phyloP scores from a whole-genome alignment of 2,329 filamentous ascomycete species.

The Didymosphaeria variabile region DNA sequence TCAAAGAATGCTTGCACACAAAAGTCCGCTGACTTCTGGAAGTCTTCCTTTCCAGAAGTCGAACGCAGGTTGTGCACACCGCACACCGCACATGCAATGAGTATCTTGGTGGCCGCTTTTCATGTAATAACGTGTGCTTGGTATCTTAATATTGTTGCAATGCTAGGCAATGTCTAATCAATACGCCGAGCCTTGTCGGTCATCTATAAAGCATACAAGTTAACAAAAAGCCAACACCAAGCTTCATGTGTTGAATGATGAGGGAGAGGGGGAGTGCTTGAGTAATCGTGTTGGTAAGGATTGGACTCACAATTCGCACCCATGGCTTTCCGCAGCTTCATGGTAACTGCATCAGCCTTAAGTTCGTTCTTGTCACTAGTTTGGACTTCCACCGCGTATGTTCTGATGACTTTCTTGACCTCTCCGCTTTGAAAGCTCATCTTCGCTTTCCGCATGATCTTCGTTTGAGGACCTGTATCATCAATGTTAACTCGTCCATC shows the following conservation, averaged over 20 bases:
- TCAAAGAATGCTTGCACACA: neutral
- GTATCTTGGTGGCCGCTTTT: neutral
- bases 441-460: constrained; percentile 75
- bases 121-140: neutral
- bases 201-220: constrained; percentile 15
- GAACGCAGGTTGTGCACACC: neutral
- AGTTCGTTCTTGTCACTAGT: constrained; percentile 68
- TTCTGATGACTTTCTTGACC: constrained; percentile 70
- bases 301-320: constrained; percentile 72
- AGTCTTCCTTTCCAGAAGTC: neutral
- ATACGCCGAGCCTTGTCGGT: constrained; percentile 20
- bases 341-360: constrained; percentile 68
- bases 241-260: neutral
- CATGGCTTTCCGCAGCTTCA: constrained; percentile 69
- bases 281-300: neutral
- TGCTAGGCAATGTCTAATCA: constrained; percentile 9
- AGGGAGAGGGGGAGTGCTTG: neutral
- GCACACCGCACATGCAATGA: neutral
- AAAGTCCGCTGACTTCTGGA: neutral
- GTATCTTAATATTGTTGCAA: neutral
- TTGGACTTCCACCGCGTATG: constrained; percentile 72
- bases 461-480: constrained; percentile 55
- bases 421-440: constrained; percentile 73
- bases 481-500: neutral
- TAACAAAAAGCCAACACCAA: neutral